A percentile compares a stretch with the other conserved stretches of the same genome.
Conservation (phyloP, 768 basidiomycete species). For the Imleria badia region DNA sequence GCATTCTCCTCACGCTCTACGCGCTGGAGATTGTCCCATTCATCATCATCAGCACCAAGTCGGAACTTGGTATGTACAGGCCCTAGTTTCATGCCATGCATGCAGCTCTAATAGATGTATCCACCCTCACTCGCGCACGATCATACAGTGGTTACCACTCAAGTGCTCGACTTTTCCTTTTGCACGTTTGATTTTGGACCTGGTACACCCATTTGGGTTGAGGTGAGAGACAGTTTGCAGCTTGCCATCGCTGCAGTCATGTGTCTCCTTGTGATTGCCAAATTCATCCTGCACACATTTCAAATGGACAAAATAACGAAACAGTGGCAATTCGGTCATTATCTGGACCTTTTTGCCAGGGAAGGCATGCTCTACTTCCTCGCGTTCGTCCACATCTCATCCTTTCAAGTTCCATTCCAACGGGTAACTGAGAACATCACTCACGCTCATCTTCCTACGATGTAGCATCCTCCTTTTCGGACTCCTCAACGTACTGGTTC, state of each 20-base stretch:
- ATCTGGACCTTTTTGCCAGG: not conserved
- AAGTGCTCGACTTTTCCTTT: not conserved
- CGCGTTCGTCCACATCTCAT: conserved; percentile 1
- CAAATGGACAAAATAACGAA: not conserved
- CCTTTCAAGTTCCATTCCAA: no score
- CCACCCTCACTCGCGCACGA: not conserved
- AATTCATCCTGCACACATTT: not conserved
- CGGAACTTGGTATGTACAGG: not conserved
- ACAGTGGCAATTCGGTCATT: not conserved
- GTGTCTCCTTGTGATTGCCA: not conserved
- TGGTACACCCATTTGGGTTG: not conserved
- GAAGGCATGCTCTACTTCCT: conserved; percentile 7
- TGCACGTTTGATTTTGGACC: not conserved
- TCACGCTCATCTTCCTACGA: not conserved
- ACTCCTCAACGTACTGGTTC: not conserved
- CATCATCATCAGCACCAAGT: not conserved
- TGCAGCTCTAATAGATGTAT: not conserved
- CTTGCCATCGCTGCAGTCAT: not conserved
- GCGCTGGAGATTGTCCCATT: not conserved
- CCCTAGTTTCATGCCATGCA: not conserved
- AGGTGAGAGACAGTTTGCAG: not conserved
- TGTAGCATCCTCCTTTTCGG: not conserved
- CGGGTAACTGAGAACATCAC: not conserved
- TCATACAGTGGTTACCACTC: not conserved
- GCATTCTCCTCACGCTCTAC: conserved; percentile 9